phyloP scores from a whole-genome alignment of 1,139 yeast species.

The Geotrichum restrictum region DNA sequence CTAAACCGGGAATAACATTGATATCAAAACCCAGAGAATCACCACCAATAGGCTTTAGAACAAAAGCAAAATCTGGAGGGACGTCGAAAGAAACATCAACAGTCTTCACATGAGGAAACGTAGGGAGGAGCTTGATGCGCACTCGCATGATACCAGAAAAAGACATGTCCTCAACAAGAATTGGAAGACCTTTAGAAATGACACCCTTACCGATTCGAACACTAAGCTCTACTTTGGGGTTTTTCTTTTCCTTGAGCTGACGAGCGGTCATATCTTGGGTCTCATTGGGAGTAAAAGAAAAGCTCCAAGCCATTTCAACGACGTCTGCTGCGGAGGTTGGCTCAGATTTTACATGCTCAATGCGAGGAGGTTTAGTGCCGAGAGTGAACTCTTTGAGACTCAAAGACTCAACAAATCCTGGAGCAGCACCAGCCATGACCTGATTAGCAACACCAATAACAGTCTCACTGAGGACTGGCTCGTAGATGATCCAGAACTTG shows the following conservation, averaged over 20 bases:
- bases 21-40: slow-evolving; percentile 81
- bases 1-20: slow-evolving; percentile 79
- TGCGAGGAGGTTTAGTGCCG: slow-evolving; percentile 92
- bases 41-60: slow-evolving; percentile 70
- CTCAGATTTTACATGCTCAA: slow-evolving; percentile 82
- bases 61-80: slow-evolving; percentile 83
- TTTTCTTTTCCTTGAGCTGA: slow-evolving; percentile 76
- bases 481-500: slow-evolving; percentile 86
- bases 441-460: slow-evolving; percentile 84
- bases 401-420: slow-evolving; percentile 73
- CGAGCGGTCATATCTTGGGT: slow-evolving; percentile 75
- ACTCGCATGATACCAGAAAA: slow-evolving; percentile 70
- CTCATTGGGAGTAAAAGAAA: slow-evolving; percentile 85
- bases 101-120: slow-evolving; percentile 90
- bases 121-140: slow-evolving; percentile 80
- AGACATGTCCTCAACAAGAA: slow-evolving; percentile 47
- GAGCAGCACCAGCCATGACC: slow-evolving; percentile 66
- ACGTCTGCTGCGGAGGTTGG: slow-evolving; percentile 84
- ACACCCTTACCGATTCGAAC: slow-evolving; percentile 44
- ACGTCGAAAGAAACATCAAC: slow-evolving; percentile 79
- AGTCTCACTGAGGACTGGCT: slow-evolving; percentile 85
- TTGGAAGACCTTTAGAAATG: slow-evolving; percentile 41
- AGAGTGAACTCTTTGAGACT: slow-evolving; percentile 87
- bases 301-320: slow-evolving; percentile 92
- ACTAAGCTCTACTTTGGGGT: slow-evolving; percentile 57